Percentiles rank a stretch among this genome's conserved stretches.
Evolutionary conservation across 768 basidiomycete species (phyloP).

Genomic region (Tulasnella sp.): DNA sequence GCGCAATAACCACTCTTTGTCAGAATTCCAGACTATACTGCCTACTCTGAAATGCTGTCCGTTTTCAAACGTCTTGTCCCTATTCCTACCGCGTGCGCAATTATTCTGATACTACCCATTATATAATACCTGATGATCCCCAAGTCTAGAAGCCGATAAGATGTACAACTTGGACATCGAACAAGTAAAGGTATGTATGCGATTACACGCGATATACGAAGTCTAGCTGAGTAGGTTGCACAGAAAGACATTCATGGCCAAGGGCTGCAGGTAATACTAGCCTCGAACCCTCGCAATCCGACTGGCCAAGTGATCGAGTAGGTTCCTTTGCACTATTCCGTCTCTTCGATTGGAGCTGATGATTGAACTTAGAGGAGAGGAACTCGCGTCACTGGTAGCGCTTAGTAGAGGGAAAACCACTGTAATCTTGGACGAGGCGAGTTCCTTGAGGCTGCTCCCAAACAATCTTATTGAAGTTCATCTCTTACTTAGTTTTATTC

Average conservation of each 20-base stretch:
- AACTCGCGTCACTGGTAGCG: conserved; percentile 65
- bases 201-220: not conserved
- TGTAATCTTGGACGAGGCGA: conserved; percentile 69
- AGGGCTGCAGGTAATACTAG: conserved; percentile 71
- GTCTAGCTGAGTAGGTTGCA: not conserved
- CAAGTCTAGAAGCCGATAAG: conserved; percentile 20
- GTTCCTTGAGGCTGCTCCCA: conserved; percentile 7
- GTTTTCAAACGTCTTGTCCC: conserved; percentile 84
- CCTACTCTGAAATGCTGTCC: conserved; percentile 19
- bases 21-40: conserved; percentile 71
- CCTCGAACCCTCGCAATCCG: conserved; percentile 93
- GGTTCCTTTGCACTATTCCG: conserved; percentile 14
- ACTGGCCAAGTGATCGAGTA: conserved; percentile 80
- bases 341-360: not conserved
- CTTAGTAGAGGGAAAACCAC: conserved; percentile 69
- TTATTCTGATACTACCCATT: not conserved
- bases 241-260: conserved; percentile 71
- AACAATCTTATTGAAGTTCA: not conserved
- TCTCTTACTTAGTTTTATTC: conserved; percentile 64
- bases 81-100: conserved; percentile 63
- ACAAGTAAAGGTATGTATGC: conserved; percentile 48
- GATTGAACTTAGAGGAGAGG: conserved; percentile 42
- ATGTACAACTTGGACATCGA: conserved; percentile 70
- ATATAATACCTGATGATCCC: not conserved
- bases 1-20: not conserved